Evolutionary conservation across 1,284 basidiomycete species (phyloP).

Genomic region (Hemileia vastatrix): DNA sequence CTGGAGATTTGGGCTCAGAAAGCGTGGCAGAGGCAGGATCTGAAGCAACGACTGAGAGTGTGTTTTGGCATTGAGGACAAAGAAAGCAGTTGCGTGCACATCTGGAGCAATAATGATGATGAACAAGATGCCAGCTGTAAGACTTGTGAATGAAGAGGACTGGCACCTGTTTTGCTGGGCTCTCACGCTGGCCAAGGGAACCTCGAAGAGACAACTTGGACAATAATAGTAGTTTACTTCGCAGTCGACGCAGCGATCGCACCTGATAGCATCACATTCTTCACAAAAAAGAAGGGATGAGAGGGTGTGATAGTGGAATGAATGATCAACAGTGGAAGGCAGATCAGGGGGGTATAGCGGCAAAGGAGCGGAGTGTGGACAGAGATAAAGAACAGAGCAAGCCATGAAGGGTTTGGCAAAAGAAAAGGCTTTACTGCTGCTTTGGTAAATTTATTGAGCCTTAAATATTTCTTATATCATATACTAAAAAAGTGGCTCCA

Average conservation of each 20-base stretch:
- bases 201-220: slow-evolving; percentile 97
- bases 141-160: neutral
- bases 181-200: slow-evolving; percentile 87
- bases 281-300: slow-evolving; percentile 90
- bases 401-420: too few relatives aligned
- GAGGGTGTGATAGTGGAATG: slow-evolving; percentile 59
- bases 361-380: slow-evolving; percentile 21
- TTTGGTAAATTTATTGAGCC: too few relatives aligned
- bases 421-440: too few relatives aligned
- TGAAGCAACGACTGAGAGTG: slow-evolving; percentile 73
- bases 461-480: too few relatives aligned
- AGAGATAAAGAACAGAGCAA: slow-evolving; percentile 21
- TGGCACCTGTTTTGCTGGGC: slow-evolving; percentile 82
- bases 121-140: neutral
- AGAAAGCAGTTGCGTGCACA: slow-evolving; percentile 95
- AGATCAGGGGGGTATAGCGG: slow-evolving; percentile 12
- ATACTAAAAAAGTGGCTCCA: too few relatives aligned
- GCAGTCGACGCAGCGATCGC: slow-evolving; percentile 77
- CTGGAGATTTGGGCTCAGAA: slow-evolving; percentile 46
- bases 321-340: neutral
- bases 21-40: slow-evolving; percentile 59
- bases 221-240: slow-evolving; percentile 97
- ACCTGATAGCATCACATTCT: slow-evolving; percentile 90
- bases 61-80: slow-evolving; percentile 84
- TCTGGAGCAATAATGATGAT: slow-evolving; percentile 48